Conservation (phyloP, 768 basidiomycete genomes). For the Hydnomerulius pinastri region DNA sequence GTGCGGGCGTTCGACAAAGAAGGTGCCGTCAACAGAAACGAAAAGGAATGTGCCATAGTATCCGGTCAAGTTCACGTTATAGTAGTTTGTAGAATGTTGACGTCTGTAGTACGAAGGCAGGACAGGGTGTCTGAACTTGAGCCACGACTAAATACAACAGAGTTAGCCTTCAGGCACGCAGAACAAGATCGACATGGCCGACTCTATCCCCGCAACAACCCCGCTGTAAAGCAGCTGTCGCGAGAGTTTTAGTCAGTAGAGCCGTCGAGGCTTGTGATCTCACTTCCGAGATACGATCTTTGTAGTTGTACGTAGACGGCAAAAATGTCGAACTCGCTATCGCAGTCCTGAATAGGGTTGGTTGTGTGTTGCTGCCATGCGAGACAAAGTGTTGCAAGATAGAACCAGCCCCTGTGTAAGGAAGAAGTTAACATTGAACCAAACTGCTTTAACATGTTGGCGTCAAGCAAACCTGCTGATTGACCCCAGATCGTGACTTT, state of each 20-base stretch:
- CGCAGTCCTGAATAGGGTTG: slow-evolving; percentile 44
- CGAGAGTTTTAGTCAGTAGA: not conserved
- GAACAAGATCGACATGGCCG: slow-evolving; percentile 6
- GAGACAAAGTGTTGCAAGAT: slow-evolving; percentile 52
- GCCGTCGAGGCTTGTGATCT: too few species aligned
- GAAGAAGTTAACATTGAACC: not conserved
- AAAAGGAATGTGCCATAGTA: slow-evolving; percentile 43
- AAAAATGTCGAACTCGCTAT: slow-evolving; percentile 48
- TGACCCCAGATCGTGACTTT: slow-evolving; percentile 39
- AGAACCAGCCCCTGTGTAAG: slow-evolving; percentile 43
- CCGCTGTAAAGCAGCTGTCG: slow-evolving; percentile 34
- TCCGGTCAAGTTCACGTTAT: slow-evolving; percentile 27
- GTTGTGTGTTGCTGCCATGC: slow-evolving; percentile 45
- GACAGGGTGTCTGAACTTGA: slow-evolving; percentile 33
- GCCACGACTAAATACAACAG: slow-evolving; percentile 33
- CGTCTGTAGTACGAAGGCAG: slow-evolving; percentile 41
- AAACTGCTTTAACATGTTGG: not conserved
- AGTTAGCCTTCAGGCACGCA: not conserved
- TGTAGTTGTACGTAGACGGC: slow-evolving; percentile 47
- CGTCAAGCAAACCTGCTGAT: slow-evolving; percentile 18
- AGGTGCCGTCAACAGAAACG: slow-evolving; percentile 44
- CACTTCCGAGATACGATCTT: slow-evolving; percentile 44
- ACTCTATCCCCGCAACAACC: slow-evolving; percentile 40
- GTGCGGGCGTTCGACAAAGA: slow-evolving; percentile 42
- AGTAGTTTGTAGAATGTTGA: slow-evolving; percentile 32